phyloP scores from a whole-genome alignment of 495 filamentous ascomycete genomes.

The Gamarada debralockiae region DNA sequence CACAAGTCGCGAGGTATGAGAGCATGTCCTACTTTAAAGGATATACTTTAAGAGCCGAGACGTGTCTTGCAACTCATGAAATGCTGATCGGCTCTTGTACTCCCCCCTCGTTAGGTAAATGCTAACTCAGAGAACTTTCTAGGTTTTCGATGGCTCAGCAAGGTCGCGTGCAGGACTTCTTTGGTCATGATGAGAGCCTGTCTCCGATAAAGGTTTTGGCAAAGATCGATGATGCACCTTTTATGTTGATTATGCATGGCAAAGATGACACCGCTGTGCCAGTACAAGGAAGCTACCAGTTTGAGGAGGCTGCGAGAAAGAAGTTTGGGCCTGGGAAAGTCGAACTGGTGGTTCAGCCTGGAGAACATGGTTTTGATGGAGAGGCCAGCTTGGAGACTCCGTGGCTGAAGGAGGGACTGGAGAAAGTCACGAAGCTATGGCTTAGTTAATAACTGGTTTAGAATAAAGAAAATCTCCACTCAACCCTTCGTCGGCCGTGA shows the following conservation, averaged over 20 bases:
- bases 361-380: slow-evolving; percentile 15
- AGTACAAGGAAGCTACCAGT: slow-evolving; percentile 1
- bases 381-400: neutral
- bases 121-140: too few species aligned
- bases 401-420: slow-evolving; percentile 12
- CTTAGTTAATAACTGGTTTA: neutral
- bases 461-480: neutral
- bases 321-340: slow-evolving; percentile 9
- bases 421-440: slow-evolving; percentile 5
- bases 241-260: slow-evolving; percentile 4
- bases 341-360: neutral
- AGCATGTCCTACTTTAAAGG: too few species aligned
- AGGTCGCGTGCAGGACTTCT: neutral
- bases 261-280: slow-evolving; percentile 6
- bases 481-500: too few species aligned
- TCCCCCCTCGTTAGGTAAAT: too few species aligned
- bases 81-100: too few species aligned
- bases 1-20: too few species aligned
- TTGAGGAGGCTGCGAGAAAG: slow-evolving; percentile 1
- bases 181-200: slow-evolving; percentile 2
- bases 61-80: too few species aligned
- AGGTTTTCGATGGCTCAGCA: slow-evolving; percentile 4
- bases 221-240: neutral
- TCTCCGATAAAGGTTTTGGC: neutral
- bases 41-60: too few species aligned